Percentiles rank a stretch among this genome's conserved stretches.
These are phyloP conservation scores for Mycosphaerella arachidis DNA, from an alignment of 2,329 filamentous ascomycete species.

Conservation along the genomic window DNA sequence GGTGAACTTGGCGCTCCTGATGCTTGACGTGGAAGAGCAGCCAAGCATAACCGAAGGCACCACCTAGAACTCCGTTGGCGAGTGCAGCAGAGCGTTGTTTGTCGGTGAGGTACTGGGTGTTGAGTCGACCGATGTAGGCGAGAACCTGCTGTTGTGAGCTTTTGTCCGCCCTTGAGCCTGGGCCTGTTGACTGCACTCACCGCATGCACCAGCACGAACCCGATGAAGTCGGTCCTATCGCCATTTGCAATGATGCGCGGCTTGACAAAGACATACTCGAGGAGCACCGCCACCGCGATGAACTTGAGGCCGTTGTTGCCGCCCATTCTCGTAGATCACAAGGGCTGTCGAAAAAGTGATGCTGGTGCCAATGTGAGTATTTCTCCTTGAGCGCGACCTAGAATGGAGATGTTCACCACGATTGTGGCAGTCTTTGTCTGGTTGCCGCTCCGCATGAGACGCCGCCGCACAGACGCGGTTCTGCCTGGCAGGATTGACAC, in stretches of 20 bases:
- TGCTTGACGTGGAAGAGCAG: conserved; percentile 13
- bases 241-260: conserved; percentile 12
- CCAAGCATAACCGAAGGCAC: conserved; percentile 16
- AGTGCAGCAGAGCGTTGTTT: conserved; percentile 6
- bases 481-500: background rate
- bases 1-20: conserved; percentile 13
- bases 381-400: background rate
- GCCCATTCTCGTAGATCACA: background rate
- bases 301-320: conserved; percentile 9
- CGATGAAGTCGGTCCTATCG: conserved; percentile 17
- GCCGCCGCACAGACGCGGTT: background rate
- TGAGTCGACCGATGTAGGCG: conserved; percentile 17
- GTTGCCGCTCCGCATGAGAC: background rate
- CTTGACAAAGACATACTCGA: conserved; percentile 17
- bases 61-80: conserved; percentile 11
- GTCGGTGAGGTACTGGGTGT: conserved; percentile 10
- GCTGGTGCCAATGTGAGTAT: background rate
- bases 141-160: conserved; percentile 1
- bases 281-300: conserved; percentile 14
- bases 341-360: too few relatives aligned
- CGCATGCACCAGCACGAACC: conserved; percentile 12
- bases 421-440: too few relatives aligned
- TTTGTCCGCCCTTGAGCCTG: background rate
- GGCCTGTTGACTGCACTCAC: background rate
- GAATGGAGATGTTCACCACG: background rate